A percentile compares a stretch with the other conserved stretches of the same genome.
phyloP scores from a whole-genome alignment of 1,284 basidiomycete genomes.

The Boletus sp. region DNA sequence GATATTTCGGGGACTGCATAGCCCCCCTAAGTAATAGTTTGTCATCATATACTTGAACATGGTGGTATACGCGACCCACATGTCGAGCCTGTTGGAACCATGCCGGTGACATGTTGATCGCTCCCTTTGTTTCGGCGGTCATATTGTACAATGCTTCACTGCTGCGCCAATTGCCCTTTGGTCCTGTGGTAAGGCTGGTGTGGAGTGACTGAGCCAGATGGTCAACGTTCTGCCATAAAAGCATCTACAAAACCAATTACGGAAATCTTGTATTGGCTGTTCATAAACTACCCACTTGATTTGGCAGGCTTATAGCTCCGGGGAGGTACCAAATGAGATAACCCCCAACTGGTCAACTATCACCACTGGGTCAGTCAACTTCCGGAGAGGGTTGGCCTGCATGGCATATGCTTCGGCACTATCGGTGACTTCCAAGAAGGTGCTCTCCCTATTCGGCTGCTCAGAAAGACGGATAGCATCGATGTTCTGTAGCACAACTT shows the following conservation, averaged over 20 bases:
- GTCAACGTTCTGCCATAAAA: background rate
- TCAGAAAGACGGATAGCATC: background rate
- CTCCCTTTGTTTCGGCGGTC: background rate
- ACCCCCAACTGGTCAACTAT: background rate
- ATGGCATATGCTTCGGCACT: too few species aligned
- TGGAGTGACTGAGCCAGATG: background rate
- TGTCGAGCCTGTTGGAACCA: background rate
- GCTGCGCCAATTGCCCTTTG: background rate
- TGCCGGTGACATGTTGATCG: background rate
- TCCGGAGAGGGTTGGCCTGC: background rate
- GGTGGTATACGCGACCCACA: background rate
- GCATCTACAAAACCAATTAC: background rate
- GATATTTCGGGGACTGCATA: background rate
- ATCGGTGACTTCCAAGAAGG: background rate
- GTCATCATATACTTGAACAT: too few species aligned
- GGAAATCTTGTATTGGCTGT: too few species aligned
- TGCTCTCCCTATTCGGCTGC: background rate
- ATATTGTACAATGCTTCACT: background rate
- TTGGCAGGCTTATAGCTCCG: background rate
- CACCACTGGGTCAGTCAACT: background rate
- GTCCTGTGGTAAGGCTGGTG: background rate
- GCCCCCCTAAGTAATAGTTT: background rate
- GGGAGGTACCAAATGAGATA: background rate
- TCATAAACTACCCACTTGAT: background rate
- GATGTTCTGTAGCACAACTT: background rate